Base-by-base conservation (phyloP, 352 stramenopile genomes). In the Paralagenidium karlingii region DNA sequence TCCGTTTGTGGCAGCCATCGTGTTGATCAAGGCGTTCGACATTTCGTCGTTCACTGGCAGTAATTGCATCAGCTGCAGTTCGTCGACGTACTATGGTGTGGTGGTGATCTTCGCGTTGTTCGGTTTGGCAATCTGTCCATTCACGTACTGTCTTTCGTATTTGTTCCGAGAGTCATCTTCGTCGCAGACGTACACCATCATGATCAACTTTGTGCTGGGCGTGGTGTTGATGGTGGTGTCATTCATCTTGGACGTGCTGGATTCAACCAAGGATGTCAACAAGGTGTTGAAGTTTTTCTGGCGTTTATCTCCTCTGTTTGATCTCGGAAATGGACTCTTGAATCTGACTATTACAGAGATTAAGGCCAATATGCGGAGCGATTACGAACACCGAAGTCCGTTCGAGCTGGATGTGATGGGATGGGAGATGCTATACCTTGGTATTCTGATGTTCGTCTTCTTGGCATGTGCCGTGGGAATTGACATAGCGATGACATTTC, bases 401-500 rank as follows among this genome's bases (percentile, higher is more conserved):
- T 81, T 76, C 38, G 53, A 57, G 7, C 47, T 66, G 32, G 59
- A 76, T 18, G 51, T 71, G 24, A 70, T 64, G 36, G 67, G 67
- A 12, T 76, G 56, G 48, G 63, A 74, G 36, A 55, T 78, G 32
- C 50, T 73, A 18, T 81, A 75, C 41, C 39, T 79, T 22, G 53
- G 62, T 18, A 21, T 76, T 13, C 51, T 70, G 13, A 61, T 60
- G 0, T 32, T 66, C 3, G 18, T 71, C 12, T 82, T 58, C 37
- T 57, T 67, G 9, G 24, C 18, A 0, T 32, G 68, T 11, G 59
- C 64, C 5, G 50, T 82, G 18, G 69, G 49, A 6, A 68, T 82
- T 29, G 73, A 86, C 55, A 77, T 66, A 26, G 26, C 59, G 5
- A 40, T 83, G 22, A 81, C 53, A 5, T 84, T 83, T 42, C 69